Base-by-base conservation (phyloP, 2,329 filamentous ascomycete genomes). In the Paraphoma chrysanthemicola region DNA sequence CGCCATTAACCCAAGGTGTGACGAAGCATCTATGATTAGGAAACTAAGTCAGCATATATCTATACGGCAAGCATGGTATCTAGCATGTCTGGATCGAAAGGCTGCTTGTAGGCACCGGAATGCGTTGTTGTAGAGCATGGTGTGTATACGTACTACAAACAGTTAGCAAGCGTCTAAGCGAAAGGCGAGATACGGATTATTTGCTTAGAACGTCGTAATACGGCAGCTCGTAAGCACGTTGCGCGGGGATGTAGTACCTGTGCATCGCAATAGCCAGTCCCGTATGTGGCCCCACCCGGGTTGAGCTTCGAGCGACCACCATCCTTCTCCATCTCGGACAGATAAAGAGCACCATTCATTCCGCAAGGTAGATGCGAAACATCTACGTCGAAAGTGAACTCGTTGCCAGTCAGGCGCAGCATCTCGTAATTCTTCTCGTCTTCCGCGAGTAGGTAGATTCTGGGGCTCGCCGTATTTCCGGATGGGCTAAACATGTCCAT, bases 311-410 rank as follows among this genome's bases (percentile, higher is more conserved):
- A 74, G n/a, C 71, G 69, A 6, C 76, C 75, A 46, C 76, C 76
- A 41, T 69, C 60, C 9, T 65, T 72, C 50, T 73, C 63, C 76
- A 78, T 78, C 62, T 78, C 76, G 14, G 70, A 73, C 8, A 78
- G 65, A 48, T 78, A 78, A 6, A 78, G 53, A 48, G 76, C 76
- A 41, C 76, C 75, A 50, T 78, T 78, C 73, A 78, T 78, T 29
- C 76, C 76, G 59, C 77, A 78, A 5, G 75, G 76, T n/a, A 78
- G 64, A 61, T 74, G 77, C 4, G 76, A 78, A 2, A 73, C 85
- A 71, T 91, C 89, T 28, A 90, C 88, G 53, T 90, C 88, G 59
- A 91, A 90, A 52, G 87, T 88, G 77, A 91, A 88, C 75, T 91
- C 89, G 69, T 88, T 83, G 76, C 86, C 86, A 51, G 87, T 80